Evolutionary conservation across 202 grass and related monocot genomes (phyloP), one percentile per base, ranked within the genome.

Genomic region (Musa balbisiana): DNA sequence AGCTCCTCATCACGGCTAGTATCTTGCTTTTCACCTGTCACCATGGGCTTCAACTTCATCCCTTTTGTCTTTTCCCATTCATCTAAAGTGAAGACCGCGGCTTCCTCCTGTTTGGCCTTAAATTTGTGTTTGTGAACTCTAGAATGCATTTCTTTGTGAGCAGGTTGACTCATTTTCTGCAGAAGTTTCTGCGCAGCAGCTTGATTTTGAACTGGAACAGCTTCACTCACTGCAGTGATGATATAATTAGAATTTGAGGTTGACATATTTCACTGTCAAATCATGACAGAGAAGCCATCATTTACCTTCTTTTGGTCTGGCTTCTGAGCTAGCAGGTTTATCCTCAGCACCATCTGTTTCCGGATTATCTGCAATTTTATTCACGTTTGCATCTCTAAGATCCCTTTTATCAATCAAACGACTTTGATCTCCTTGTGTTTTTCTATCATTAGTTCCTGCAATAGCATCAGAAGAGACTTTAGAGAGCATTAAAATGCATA

Each of bases 201-300:
- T 88, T 99, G 95, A 85, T 94, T 99, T 77, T 99, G 91, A 78
- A 99, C 91, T 78, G 95, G 95, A 82, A 87, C 83, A 63, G 84
- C 87, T 85, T 99, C 89, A 0, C 87, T 99, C 49, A 87, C 91
- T 94, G 49, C 53, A 87, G 75, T 58, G 59, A 65, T 78, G 62
- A 15, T 75, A 74, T 53, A 4, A 72, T 71, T 10, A 29, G 2
- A 68, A 64, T 52, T 19, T 16, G 3, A 51, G 53, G 52, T 77
- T 51, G 63, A 49, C 25, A 85, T 51, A 1, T 19, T 29, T 51
- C 21, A 49, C 73, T 74, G 33, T 43, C 9, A 25, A 10, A 69
- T 64, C 2, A 72, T 26, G 55, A 51, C 55, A 50, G 3, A 12
- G 27, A 69, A 33, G 49, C 26, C 70, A 70, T 73, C 76, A 33